Evolutionary conservation across 2,329 filamentous ascomycete species (phyloP), one percentile per base, ranked within the genome.

Genomic region (Colletotrichum costaricense): DNA sequence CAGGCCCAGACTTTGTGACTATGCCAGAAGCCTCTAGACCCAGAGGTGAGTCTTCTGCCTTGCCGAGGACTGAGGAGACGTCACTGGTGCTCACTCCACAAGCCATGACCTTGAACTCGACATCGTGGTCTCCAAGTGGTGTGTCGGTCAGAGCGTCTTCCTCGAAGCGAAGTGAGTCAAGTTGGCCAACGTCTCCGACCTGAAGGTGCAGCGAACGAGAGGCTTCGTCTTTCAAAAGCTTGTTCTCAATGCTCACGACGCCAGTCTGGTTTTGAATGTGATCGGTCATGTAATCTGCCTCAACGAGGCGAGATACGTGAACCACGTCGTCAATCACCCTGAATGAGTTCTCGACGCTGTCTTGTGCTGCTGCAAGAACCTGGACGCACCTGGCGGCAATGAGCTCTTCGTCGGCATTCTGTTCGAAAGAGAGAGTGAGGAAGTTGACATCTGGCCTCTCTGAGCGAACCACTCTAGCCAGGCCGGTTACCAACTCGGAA

Each of bases 81-180:
- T 89, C 87, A 26, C 81, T 80, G 75, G 84, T 84, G 76, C 85
- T 88, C 67, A 88, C 77, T 0, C 85, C 85, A 1, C 83, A 80
- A 8, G 83, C 83, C 49, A 80, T 81, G 19, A 85, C 79, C 68
- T 83, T 80, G 66, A 87, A 80, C 73, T 86, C 84, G 6, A 87
- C 76, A 35, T 86, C 79, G 33, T 82, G 78, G 0, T 76, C 78
- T 0, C 76, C 78, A 22, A 85, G 65, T 5, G 80, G 76, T 5
- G 75, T 55, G 9, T 78, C 75, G 24, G 72, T 68, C 12, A 75
- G 56, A 22, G 75, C 33, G 12, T 79, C 74, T 19, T 80, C 78
- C 52, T 76, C 73, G 64, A 78, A 79, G 63, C 79, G 77, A 38
- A 80, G 66, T 19, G 78, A 72, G 22, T 76, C 76, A 1, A 78